Conservation (phyloP, 345 rosid genomes). For the Lepidium sativum region DNA sequence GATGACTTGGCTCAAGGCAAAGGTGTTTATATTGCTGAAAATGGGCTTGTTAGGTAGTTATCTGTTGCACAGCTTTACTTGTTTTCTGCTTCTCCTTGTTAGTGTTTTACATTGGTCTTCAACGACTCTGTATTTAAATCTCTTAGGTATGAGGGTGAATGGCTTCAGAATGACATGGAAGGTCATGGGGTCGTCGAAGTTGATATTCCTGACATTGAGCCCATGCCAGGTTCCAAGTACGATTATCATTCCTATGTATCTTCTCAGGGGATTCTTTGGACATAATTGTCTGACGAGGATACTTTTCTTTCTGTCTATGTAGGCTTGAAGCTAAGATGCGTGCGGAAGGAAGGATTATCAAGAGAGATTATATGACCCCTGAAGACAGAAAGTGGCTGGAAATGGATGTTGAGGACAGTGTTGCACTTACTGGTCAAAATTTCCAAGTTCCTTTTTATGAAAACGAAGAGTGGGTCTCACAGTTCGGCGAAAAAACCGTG, state of each 20-base stretch:
- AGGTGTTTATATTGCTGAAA: constrained; percentile 82
- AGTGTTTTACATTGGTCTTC: not conserved
- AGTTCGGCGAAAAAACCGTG: constrained; percentile 78
- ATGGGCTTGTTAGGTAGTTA: constrained; percentile 68
- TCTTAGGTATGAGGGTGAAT: constrained; percentile 90
- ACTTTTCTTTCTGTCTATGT: constrained; percentile 6
- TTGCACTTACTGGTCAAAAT: constrained; percentile 38
- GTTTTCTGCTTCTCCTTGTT: not conserved
- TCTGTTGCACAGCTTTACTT: not conserved
- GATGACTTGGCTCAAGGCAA: constrained; percentile 95
- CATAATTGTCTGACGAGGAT: not conserved
- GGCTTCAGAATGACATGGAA: constrained; percentile 80
- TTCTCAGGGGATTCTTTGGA: not conserved
- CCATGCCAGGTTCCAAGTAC: constrained; percentile 88
- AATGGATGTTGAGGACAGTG: constrained; percentile 85
- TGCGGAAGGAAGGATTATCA: constrained; percentile 72
- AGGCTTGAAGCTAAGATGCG: constrained; percentile 96
- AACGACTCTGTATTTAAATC: not conserved
- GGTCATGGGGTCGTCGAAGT: constrained; percentile 92
- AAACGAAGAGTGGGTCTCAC: constrained; percentile 59
- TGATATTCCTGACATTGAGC: constrained; percentile 87
- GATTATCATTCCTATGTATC: constrained; percentile 15
- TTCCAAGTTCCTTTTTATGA: constrained; percentile 70
- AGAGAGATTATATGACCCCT: constrained; percentile 70
- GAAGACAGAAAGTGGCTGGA: constrained; percentile 92